Base-by-base conservation (phyloP, 2,329 filamentous ascomycete genomes). In the Trichophyton simii region DNA sequence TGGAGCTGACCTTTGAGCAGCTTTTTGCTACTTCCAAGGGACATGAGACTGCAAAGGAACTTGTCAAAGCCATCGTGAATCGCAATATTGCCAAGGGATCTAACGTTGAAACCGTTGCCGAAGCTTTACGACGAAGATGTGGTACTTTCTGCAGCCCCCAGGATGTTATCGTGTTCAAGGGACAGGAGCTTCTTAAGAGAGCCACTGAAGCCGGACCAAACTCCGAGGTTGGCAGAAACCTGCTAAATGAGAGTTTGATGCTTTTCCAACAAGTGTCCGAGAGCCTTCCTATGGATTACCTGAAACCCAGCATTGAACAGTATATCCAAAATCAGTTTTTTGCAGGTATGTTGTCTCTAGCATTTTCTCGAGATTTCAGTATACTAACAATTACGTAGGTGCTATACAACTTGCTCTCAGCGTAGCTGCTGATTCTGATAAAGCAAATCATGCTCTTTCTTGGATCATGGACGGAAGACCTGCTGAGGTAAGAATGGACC, bases 41-140 rank as follows among this genome's bases (percentile, higher is more conserved):
- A 36, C 90, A 90, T 67, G 90, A 96, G 9, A 82, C 97, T 25
- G 95, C 92, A 2, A 96, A 96, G 73, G 83, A 96, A 61, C 80
- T 99, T 1, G 94, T 99, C 61, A 99, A 97, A 73, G 91, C 92
- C 0, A 97, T 99, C 69, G 94, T 99, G 60, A 97, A 97, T 73
- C 86, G 91, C 69, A 99, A 96, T 72, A 99, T 99, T 68, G 88
- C 92, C 62, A 96, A 90, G 69, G 94, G 95, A 8, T 92, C 91
- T 3, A 99, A 97, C 65, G 92, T 99, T 20, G 95, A 99, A 75
- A 96, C 91, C 0, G 91, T 99, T 25, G 92, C 94, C 0, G 94
- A 99, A 73, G 90, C 91, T n/a, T 78, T 99, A 58, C 84, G 94
- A 55, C 83, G 94, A 67, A 84, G 91, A 68, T 99, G 94, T 68